phyloP scores from a whole-genome alignment of 257 asterid genomes.

The Craterostigma plantagineum region DNA sequence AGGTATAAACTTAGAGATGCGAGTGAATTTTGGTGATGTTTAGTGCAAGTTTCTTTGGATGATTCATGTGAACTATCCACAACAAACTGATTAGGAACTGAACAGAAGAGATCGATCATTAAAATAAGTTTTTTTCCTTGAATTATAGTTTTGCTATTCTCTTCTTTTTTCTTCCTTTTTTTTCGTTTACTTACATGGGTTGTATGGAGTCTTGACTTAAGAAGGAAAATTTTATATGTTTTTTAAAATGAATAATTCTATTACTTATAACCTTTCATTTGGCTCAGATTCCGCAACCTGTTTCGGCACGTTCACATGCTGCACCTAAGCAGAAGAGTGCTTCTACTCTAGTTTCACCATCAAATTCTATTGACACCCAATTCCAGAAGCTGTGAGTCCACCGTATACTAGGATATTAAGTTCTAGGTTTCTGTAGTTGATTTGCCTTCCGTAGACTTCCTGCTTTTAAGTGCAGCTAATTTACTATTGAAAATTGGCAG shows the following conservation, averaged over 20 bases:
- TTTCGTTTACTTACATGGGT: not conserved
- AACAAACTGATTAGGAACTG: too few species aligned
- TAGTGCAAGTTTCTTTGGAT: too few species aligned
- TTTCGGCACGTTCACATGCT: slow-evolving; percentile 23
- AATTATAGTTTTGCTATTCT: too few species aligned
- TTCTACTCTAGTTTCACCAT: slow-evolving; percentile 25
- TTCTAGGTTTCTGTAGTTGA: not conserved
- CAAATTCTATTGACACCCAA: slow-evolving; percentile 35
- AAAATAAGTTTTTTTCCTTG: too few species aligned
- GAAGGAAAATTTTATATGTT: slow-evolving; percentile 21
- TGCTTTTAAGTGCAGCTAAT: too few species aligned
- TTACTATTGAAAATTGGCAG: slow-evolving; percentile 20
- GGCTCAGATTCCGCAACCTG: slow-evolving; percentile 20
- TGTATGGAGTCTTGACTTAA: too few species aligned
- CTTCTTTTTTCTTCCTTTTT: too few species aligned
- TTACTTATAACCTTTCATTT: slow-evolving; percentile 12
- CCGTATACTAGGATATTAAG: not conserved
- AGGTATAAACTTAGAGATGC: slow-evolving; percentile 19
- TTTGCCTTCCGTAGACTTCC: not conserved
- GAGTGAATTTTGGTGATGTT: too few species aligned
- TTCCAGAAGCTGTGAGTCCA: slow-evolving; percentile 64
- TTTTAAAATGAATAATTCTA: not conserved
- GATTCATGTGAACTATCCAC: too few species aligned
- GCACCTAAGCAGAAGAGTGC: slow-evolving; percentile 32
- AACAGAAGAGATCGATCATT: too few species aligned